phyloP scores from a whole-genome alignment of 345 rosid genomes.

The Salix caprea region DNA sequence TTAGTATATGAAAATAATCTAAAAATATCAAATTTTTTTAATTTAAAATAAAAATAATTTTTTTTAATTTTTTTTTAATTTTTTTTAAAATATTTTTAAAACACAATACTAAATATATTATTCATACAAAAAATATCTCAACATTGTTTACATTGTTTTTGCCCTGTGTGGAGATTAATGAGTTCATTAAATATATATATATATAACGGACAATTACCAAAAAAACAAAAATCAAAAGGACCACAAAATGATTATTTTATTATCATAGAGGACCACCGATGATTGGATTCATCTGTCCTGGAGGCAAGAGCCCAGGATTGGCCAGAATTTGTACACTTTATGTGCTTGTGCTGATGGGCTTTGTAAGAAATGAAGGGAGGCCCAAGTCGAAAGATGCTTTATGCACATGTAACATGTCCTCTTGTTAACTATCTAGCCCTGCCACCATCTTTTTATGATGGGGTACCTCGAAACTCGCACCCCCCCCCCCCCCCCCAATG shows the following conservation, averaged over 20 bases:
- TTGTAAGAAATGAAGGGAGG: neutral
- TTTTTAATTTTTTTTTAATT: too few relatives aligned
- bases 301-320: too few relatives aligned
- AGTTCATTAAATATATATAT: neutral
- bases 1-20: too few relatives aligned
- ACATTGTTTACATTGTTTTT: too few relatives aligned
- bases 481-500: conserved; percentile 4
- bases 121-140: too few relatives aligned
- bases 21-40: too few relatives aligned
- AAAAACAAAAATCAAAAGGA: neutral
- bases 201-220: neutral
- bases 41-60: too few relatives aligned
- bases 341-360: neutral
- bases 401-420: conserved; percentile 15
- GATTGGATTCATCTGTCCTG: neutral
- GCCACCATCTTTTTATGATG: neutral
- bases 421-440: neutral
- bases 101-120: too few relatives aligned
- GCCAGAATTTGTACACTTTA: neutral
- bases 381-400: neutral
- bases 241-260: neutral
- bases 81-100: too few relatives aligned
- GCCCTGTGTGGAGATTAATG: neutral
- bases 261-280: neutral
- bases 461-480: conserved; percentile 17